A percentile compares a stretch with the other conserved stretches of the same genome.
Conservation (phyloP, 495 filamentous ascomycete genomes). For the Aspergillus bertholletiae region DNA sequence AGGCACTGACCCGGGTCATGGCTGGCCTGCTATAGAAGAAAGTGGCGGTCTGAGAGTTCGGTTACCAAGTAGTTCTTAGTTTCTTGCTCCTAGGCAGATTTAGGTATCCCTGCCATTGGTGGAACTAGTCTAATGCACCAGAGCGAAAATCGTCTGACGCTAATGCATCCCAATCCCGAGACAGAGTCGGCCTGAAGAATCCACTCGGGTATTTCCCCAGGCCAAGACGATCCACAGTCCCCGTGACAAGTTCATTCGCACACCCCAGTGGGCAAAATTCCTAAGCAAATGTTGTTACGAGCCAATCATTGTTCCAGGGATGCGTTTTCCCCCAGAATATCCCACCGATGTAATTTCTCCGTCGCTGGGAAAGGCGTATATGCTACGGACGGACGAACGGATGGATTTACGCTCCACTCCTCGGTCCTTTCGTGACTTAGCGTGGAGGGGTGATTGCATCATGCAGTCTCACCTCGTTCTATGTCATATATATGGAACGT, state of each 20-base stretch:
- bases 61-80: neutral
- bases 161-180: slow-evolving; percentile 6
- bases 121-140: slow-evolving; percentile 7
- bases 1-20: slow-evolving; percentile 40
- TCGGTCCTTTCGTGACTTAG: no score
- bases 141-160: neutral
- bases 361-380: neutral
- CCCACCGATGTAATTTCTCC: neutral
- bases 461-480: neutral
- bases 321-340: neutral
- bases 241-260: neutral
- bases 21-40: slow-evolving; percentile 31
- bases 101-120: neutral
- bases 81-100: neutral
- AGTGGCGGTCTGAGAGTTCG: neutral
- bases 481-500: neutral
- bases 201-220: slow-evolving; percentile 23
- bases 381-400: no score
- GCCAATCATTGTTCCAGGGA: neutral
- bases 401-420: no score
- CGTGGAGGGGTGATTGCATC: neutral
- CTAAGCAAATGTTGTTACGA: neutral
- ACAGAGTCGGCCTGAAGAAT: slow-evolving; percentile 42
- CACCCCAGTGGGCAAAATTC: neutral
- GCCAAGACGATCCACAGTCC: slow-evolving; percentile 2